Base-by-base conservation (phyloP, 306 rosid genomes). In the Luffa aegyptiaca region DNA sequence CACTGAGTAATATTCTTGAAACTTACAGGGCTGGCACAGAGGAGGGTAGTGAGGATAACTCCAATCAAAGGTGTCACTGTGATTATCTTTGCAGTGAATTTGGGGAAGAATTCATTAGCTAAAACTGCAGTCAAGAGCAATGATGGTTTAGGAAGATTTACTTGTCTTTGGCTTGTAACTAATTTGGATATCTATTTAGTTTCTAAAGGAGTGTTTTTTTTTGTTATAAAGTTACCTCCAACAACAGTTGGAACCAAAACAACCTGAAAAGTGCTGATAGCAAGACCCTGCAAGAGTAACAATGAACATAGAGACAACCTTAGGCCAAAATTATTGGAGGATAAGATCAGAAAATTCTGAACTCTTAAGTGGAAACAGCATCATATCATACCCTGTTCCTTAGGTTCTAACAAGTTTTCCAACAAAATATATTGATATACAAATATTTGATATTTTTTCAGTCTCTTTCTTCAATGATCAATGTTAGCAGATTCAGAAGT, bases 221-320 rank as follows among this genome's bases (percentile, higher is more conserved):
- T 78, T 78, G 37, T 65, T 16, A 65, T 33, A 35, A 65, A 82
- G 84, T 86, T 89, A 95, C 98, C 98, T 90, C 98, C 98, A 75
- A 95, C 79, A 53, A 90, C 9, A 16, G 96, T 92, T 80, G 98
- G 98, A 80, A 95, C 86, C 85, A 95, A 84, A 81, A 95, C 98
- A 85, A 95, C 98, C 87, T 95, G 98, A 88, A 95, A 92, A 80
- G 98, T 95, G 81, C 97, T 95, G 73, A 95, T 61, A 49, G 96
- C 96, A 63, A 91, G 88, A 52, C 97, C 97, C 97, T 95, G 91
- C 68, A 82, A 79, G 80, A 83, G 72, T 71, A 52, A 73, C 55
- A 44, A 82, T 9, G 46, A 72, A 81, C 81, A 58, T 59, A 53
- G 17, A 33, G 16, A 51, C 46, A 52, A 75, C 64, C 42, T 75